These are phyloP conservation scores for Cyphellophora attinorum DNA, from an alignment of 2,329 filamentous ascomycete species.

Conservation along the genomic window DNA sequence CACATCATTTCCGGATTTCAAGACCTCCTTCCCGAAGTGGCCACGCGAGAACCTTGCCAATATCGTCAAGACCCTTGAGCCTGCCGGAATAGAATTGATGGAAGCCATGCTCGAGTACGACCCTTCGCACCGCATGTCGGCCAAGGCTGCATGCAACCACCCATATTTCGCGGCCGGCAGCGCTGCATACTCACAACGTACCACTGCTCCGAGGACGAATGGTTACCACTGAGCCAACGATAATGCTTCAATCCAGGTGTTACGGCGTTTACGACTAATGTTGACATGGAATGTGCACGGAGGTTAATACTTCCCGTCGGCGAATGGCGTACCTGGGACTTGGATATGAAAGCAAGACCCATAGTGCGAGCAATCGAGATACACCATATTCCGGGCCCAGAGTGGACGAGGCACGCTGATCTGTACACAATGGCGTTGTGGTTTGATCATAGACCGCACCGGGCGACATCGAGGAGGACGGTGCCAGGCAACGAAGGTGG, in stretches of 20 bases:
- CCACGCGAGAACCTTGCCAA: slow-evolving; percentile 55
- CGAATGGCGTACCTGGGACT: too few species aligned
- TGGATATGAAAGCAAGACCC: too few species aligned
- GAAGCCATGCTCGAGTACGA: slow-evolving; percentile 74
- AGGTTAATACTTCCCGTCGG: too few species aligned
- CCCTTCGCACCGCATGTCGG: slow-evolving; percentile 75
- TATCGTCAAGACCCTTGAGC: slow-evolving; percentile 65
- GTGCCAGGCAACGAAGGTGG: too few species aligned
- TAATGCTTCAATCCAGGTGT: not conserved
- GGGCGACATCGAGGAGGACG: too few species aligned
- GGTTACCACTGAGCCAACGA: slow-evolving; percentile 33
- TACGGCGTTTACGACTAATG: slow-evolving; percentile 1
- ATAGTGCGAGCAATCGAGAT: too few species aligned
- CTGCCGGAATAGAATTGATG: slow-evolving; percentile 41
- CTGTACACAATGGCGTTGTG: too few species aligned
- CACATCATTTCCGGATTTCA: slow-evolving; percentile 91
- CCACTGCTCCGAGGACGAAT: slow-evolving; percentile 20
- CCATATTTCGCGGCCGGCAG: slow-evolving; percentile 62
- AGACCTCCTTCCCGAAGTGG: slow-evolving; percentile 88
- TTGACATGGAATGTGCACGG: slow-evolving; percentile 1
- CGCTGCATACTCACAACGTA: slow-evolving; percentile 37
- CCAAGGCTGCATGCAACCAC: slow-evolving; percentile 77
- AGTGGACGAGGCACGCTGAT: too few species aligned
- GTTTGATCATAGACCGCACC: too few species aligned
- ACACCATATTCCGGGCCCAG: too few species aligned